Percentiles rank a stretch among this genome's conserved stretches.
These are phyloP conservation scores for Brassica juncea DNA, from an alignment of 345 rosid species.

Conservation along the genomic window DNA sequence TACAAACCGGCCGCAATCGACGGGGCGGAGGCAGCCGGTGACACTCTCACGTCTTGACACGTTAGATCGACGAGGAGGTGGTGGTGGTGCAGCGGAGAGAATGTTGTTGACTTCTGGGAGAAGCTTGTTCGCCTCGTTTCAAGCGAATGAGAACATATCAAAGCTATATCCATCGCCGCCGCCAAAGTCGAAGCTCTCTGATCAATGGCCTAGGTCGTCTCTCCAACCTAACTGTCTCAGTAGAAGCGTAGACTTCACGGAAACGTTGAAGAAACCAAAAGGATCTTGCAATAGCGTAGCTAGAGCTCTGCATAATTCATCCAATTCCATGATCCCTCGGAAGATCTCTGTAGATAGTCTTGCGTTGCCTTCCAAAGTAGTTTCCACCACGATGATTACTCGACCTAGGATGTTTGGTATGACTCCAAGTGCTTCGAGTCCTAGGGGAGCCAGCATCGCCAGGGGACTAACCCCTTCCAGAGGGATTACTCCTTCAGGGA, in stretches of 20 bases:
- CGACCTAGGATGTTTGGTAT: conserved; percentile 35
- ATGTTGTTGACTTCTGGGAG: conserved; percentile 70
- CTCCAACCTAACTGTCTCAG: conserved; percentile 52
- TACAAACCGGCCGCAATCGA: conserved; percentile 63
- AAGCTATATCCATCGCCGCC: conserved; percentile 63
- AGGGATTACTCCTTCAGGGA: conserved; percentile 39
- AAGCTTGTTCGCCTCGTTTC: conserved; percentile 81
- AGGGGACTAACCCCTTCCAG: conserved; percentile 69
- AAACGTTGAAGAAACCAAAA: conserved; percentile 48
- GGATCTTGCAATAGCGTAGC: conserved; percentile 58
- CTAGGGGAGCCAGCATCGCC: conserved; percentile 12
- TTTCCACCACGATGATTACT: conserved; percentile 40
- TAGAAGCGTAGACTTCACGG: conserved; percentile 65
- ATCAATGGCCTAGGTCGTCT: conserved; percentile 75
- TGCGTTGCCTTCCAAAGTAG: conserved; percentile 57
- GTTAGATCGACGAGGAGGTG: conserved; percentile 43
- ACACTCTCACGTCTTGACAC: conserved; percentile 55
- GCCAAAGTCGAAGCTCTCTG: conserved; percentile 26
- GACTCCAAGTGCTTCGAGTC: not conserved
- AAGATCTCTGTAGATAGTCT: conserved; percentile 49
- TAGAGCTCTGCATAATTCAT: conserved; percentile 53
- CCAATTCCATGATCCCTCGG: not conserved
- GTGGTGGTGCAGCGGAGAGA: conserved; percentile 53
- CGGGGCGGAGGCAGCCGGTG: conserved; percentile 55
- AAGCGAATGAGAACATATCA: conserved; percentile 59